Evolutionary conservation across 2,329 filamentous ascomycete species (phyloP).

Genomic region (Plenodomus lindquistii): DNA sequence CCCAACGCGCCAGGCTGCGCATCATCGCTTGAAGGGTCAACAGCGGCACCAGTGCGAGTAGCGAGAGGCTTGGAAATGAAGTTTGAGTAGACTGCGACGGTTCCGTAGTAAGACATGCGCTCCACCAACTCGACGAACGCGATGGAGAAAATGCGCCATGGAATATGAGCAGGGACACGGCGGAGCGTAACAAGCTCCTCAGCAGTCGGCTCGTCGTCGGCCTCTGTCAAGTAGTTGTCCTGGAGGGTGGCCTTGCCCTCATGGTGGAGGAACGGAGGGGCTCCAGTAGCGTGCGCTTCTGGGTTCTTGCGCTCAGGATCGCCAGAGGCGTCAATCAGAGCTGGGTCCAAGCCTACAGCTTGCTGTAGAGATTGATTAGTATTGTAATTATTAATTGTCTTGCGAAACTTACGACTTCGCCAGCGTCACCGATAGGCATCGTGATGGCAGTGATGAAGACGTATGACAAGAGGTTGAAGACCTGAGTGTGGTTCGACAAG

Average conservation of each 20-base stretch:
- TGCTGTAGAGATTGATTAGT: conserved; percentile 23
- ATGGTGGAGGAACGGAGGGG: conserved; percentile 34
- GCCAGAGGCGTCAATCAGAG: conserved; percentile 38
- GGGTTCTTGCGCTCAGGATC: conserved; percentile 41
- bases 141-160: conserved; percentile 39
- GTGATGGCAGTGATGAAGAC: conserved; percentile 13
- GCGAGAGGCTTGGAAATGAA: conserved; percentile 39
- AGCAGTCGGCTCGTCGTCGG: conserved; percentile 35
- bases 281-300: conserved; percentile 22
- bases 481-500: conserved; percentile 1
- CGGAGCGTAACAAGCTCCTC: conserved; percentile 43
- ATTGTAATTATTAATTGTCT: not conserved
- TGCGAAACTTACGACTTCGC: conserved; percentile 24
- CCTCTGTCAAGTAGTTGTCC: conserved; percentile 31
- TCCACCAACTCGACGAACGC: conserved; percentile 45
- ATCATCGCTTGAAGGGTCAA: conserved; percentile 28
- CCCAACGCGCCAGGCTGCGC: conserved; percentile 57
- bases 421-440: conserved; percentile 33
- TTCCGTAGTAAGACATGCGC: conserved; percentile 47
- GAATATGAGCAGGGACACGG: conserved; percentile 40
- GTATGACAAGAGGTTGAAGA: not conserved
- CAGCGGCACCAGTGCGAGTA: conserved; percentile 36
- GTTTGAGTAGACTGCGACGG: conserved; percentile 43
- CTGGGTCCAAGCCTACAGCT: conserved; percentile 38
- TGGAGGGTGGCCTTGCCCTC: conserved; percentile 46